phyloP scores from a whole-genome alignment of 2,329 filamentous ascomycete genomes.

The Exophiala xenobiotica region DNA sequence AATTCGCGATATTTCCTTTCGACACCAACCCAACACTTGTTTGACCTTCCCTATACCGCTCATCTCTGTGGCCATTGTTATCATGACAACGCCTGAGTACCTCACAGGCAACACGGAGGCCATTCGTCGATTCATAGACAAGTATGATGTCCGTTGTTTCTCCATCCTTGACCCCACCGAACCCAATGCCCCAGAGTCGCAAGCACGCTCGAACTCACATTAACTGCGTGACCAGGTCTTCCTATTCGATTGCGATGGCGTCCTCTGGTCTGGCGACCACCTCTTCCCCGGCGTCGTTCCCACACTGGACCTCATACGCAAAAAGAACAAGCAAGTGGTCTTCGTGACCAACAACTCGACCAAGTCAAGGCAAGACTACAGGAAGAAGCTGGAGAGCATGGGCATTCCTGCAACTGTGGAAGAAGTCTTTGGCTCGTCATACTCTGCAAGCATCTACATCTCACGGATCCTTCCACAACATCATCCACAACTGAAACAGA shows the following conservation, averaged over 20 bases:
- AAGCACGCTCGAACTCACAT: not conserved
- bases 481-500: constrained; percentile 50
- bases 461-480: constrained; percentile 69
- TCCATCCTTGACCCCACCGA: not conserved
- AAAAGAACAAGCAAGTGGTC: constrained; percentile 83
- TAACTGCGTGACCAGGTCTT: constrained; percentile 63
- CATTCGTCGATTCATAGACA: constrained; percentile 79
- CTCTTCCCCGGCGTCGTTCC: constrained; percentile 82
- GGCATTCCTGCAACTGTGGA: constrained; percentile 70
- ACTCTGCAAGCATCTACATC: constrained; percentile 95
- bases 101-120: constrained; percentile 76
- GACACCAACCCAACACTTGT: not conserved
- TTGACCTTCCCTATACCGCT: not conserved
- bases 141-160: constrained; percentile 70
- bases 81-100: constrained; percentile 49
- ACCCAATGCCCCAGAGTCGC: not conserved
- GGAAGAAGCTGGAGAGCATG: constrained; percentile 80
- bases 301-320: constrained; percentile 78
- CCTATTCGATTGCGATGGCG: constrained; percentile 95
- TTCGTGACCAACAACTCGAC: constrained; percentile 99
- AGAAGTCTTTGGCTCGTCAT: constrained; percentile 94
- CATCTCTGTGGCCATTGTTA: not conserved
- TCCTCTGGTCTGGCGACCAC: constrained; percentile 93
- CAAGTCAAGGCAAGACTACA: constrained; percentile 89
- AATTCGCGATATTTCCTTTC: not conserved